Evolutionary conservation across 2,329 filamentous ascomycete genomes (phyloP).

Genomic region (Phoma herbarum): DNA sequence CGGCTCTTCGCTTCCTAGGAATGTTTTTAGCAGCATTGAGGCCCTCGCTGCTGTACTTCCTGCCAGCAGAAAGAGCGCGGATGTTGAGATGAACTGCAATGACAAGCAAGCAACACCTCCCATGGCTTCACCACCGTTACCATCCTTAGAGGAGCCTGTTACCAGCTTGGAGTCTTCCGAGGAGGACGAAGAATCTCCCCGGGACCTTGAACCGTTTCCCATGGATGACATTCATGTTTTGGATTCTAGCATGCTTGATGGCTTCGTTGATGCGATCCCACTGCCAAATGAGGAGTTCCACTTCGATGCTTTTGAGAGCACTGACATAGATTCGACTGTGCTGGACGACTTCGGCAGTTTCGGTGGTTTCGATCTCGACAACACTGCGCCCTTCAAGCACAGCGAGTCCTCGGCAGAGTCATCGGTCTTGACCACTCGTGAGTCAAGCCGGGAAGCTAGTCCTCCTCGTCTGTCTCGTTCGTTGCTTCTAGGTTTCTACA

Average conservation of each 20-base stretch:
- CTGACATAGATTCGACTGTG: slow-evolving; percentile 36
- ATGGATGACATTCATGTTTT: slow-evolving; percentile 37
- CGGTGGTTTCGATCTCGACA: slow-evolving; percentile 33
- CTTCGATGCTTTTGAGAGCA: slow-evolving; percentile 38
- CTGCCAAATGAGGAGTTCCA: slow-evolving; percentile 36
- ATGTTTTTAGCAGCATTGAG: slow-evolving; percentile 47
- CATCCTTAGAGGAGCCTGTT: slow-evolving; percentile 29
- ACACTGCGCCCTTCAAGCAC: slow-evolving; percentile 30
- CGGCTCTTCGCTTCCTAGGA: slow-evolving; percentile 35
- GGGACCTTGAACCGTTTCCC: slow-evolving; percentile 36
- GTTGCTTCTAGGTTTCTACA: slow-evolving; percentile 52
- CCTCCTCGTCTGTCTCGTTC: slow-evolving; percentile 47
- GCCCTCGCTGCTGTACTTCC: slow-evolving; percentile 50
- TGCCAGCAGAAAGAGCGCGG: slow-evolving; percentile 36
- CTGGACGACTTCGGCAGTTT: slow-evolving; percentile 22
- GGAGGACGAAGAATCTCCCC: slow-evolving; percentile 38
- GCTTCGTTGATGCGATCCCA: slow-evolving; percentile 32
- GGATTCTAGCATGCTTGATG: slow-evolving; percentile 40
- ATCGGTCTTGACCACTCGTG: slow-evolving; percentile 24
- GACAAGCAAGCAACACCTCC: slow-evolving; percentile 31
- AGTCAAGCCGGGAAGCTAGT: slow-evolving; percentile 35
- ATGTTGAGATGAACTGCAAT: slow-evolving; percentile 20
- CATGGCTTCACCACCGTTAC: slow-evolving; percentile 26
- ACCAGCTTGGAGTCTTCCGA: slow-evolving; percentile 34
- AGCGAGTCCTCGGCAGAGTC: slow-evolving; percentile 28